Percentiles rank a stretch among this genome's conserved stretches.
Evolutionary conservation across 345 rosid genomes (phyloP).

Genomic region (Reutealis trisperma): DNA sequence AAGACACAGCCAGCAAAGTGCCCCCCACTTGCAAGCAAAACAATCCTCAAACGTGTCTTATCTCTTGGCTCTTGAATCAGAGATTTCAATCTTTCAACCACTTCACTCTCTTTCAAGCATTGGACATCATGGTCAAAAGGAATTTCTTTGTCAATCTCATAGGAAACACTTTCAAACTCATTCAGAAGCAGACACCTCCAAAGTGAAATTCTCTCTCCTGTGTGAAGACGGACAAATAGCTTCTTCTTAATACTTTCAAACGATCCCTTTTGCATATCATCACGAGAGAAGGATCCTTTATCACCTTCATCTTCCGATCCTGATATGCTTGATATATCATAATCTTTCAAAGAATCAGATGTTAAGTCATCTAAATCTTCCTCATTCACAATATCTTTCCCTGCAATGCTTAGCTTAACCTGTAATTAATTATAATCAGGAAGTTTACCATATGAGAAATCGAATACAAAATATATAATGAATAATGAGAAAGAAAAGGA

Average conservation of each 20-base stretch:
- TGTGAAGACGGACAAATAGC: constrained; percentile 58
- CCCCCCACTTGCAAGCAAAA: constrained; percentile 90
- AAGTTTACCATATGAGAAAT: not conserved
- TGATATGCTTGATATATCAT: constrained; percentile 85
- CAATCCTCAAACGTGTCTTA: constrained; percentile 47
- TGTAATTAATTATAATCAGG: constrained; percentile 18
- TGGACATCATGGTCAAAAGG: constrained; percentile 2
- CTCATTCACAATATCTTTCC: constrained; percentile 70
- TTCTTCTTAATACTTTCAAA: constrained; percentile 52
- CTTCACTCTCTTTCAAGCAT: constrained; percentile 48
- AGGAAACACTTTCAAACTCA: constrained; percentile 58
- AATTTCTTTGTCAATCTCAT: constrained; percentile 37
- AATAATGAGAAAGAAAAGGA: not conserved
- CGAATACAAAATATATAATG: not conserved
- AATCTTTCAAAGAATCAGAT: constrained; percentile 69
- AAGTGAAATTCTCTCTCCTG: constrained; percentile 68
- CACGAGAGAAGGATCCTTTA: constrained; percentile 21
- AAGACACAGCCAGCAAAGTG: constrained; percentile 90
- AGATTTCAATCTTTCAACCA: constrained; percentile 57
- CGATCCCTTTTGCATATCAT: constrained; percentile 37
- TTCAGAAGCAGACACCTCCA: constrained; percentile 73
- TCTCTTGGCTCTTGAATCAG: constrained; percentile 47
- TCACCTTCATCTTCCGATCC: constrained; percentile 96
- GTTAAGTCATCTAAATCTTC: constrained; percentile 84
- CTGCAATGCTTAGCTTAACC: constrained; percentile 86